phyloP scores from a whole-genome alignment of 2,329 filamentous ascomycete genomes.

The Arachnopeziza araneosa region DNA sequence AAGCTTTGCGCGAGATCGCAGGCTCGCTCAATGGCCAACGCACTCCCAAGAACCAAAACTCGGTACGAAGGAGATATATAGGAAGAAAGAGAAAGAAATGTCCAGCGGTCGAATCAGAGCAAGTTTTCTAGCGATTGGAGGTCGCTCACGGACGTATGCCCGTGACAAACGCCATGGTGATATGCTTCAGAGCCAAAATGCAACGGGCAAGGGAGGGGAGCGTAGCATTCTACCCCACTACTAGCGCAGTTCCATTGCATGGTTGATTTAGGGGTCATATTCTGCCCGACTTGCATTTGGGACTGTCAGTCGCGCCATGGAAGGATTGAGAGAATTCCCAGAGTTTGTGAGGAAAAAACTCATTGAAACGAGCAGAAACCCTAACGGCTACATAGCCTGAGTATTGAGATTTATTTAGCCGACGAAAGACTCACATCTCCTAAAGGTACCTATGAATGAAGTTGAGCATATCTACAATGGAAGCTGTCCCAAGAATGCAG shows the following conservation, averaged over 20 bases:
- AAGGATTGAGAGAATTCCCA: too few species aligned
- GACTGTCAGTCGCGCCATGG: too few species aligned
- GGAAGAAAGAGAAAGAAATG: neutral
- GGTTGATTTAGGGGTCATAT: slow-evolving; percentile 1
- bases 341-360: too few species aligned
- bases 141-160: slow-evolving; percentile 5
- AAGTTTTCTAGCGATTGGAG: neutral
- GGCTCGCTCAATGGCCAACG: neutral
- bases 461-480: neutral
- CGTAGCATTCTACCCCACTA: slow-evolving; percentile 15
- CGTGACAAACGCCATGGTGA: slow-evolving; percentile 17
- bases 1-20: slow-evolving; percentile 16
- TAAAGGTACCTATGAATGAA: neutral
- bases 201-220: slow-evolving; percentile 13
- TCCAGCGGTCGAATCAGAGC: neutral
- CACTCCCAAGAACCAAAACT: neutral
- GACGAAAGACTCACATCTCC: neutral
- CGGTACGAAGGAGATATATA: slow-evolving; percentile 3
- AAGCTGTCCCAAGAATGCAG: neutral
- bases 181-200: slow-evolving; percentile 11
- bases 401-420: neutral
- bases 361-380: too few species aligned
- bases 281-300: too few species aligned
- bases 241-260: slow-evolving; percentile 17
- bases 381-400: too few species aligned